phyloP scores from a whole-genome alignment of 169 alveolate genomes.

The Plasmodium chabaudi region DNA sequence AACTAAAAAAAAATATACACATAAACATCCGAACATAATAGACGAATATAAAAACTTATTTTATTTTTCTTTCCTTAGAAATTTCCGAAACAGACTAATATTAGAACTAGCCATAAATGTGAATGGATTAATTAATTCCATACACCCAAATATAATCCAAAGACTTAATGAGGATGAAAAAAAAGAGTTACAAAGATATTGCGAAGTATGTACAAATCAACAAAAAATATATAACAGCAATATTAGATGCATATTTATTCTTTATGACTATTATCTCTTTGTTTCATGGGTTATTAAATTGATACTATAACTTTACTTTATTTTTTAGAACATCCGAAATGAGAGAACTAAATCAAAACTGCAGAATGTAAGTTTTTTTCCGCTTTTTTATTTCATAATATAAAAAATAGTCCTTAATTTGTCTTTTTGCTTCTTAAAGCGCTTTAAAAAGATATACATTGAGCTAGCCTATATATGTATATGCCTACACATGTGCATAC shows the following conservation, averaged over 20 bases:
- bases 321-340: constrained; percentile 56
- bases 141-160: constrained; percentile 68
- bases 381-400: background rate
- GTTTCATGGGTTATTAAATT: background rate
- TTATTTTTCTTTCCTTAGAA: constrained; percentile 25
- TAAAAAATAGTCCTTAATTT: background rate
- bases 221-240: background rate
- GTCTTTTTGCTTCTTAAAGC: background rate
- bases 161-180: constrained; percentile 72
- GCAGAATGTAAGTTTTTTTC: constrained; percentile 44
- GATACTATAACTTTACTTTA: background rate
- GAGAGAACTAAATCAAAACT: constrained; percentile 61
- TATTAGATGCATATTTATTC: background rate
- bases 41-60: background rate
- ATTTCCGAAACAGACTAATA: constrained; percentile 68
- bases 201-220: constrained; percentile 36
- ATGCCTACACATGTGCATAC: too few relatives aligned
- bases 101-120: constrained; percentile 75
- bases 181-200: constrained; percentile 60
- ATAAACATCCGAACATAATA: background rate
- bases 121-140: constrained; percentile 62
- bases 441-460: background rate
- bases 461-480: too few relatives aligned
- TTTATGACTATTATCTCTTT: background rate
- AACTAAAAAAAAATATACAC: background rate